Evolutionary conservation across 441 rosid genomes (phyloP).

Genomic region (Pelargonium australe): DNA sequence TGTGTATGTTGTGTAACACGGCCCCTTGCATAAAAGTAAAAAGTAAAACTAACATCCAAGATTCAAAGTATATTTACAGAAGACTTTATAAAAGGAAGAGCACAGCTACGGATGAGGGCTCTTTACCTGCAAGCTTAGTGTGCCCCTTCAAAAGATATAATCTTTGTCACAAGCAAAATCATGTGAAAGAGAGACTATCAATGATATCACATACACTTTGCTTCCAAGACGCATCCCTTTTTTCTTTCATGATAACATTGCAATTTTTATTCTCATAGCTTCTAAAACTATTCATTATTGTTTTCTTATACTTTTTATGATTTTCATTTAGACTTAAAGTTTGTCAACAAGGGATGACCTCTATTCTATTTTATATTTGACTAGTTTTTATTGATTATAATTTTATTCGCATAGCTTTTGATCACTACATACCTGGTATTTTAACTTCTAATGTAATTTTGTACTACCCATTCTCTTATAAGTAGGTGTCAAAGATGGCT

Average conservation of each 20-base stretch:
- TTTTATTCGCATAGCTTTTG: neutral
- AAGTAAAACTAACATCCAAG: neutral
- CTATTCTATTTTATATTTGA: neutral
- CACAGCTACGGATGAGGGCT: neutral
- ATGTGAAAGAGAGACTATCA: neutral
- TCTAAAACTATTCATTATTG: neutral
- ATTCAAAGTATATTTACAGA: no score
- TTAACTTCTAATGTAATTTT: neutral
- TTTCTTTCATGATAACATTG: neutral
- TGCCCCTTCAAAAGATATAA: neutral
- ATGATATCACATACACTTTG: no score
- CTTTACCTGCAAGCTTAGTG: neutral
- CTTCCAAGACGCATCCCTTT: neutral
- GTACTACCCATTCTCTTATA: neutral
- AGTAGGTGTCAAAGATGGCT: slow-evolving; percentile 6
- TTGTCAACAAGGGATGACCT: neutral
- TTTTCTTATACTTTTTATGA: neutral
- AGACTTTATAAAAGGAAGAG: neutral
- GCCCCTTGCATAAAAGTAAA: neutral
- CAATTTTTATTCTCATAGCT: neutral
- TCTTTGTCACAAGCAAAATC: neutral
- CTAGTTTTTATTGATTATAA: neutral
- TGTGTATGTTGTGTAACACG: no score
- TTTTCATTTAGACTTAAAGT: neutral
- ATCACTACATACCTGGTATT: neutral